A percentile compares a stretch with the other conserved stretches of the same genome.
phyloP scores from a whole-genome alignment of 805 yeast species.

The Spathaspora girioi region DNA sequence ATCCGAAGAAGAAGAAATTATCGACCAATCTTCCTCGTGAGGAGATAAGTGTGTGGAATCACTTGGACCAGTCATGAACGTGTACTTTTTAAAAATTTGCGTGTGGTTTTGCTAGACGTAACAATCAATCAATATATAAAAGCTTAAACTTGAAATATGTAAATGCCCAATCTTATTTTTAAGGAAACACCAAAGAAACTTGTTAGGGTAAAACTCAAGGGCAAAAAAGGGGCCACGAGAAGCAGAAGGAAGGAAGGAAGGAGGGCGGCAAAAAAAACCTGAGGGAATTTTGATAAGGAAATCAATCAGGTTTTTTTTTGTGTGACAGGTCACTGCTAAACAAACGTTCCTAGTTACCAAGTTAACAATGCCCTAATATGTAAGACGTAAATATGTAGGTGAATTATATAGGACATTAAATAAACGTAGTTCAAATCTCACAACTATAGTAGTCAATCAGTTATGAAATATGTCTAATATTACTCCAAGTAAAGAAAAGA shows the following conservation, averaged over 20 bases:
- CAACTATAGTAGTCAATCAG: not conserved
- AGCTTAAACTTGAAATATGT: too few species aligned
- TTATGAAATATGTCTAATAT: too few species aligned
- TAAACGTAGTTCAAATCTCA: too few species aligned
- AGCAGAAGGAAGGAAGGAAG: too few species aligned
- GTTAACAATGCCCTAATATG: too few species aligned
- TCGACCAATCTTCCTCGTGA: slow-evolving; percentile 43
- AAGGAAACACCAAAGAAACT: not conserved
- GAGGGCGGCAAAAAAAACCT: not conserved
- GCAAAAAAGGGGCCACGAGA: not conserved
- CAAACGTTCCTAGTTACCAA: not conserved
- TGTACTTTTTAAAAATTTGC: not conserved
- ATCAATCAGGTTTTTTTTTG: not conserved
- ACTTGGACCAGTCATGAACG: not conserved
- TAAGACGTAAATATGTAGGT: too few species aligned
- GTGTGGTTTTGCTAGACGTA: not conserved
- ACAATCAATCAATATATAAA: not conserved
- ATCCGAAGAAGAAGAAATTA: slow-evolving; percentile 41
- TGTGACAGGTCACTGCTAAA: not conserved
- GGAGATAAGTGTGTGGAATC: not conserved
- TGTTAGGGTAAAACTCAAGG: not conserved
- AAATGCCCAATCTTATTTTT: too few species aligned
- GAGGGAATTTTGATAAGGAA: not conserved
- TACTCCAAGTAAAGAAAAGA: too few species aligned
- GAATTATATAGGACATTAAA: too few species aligned